phyloP scores from a whole-genome alignment of 2,329 filamentous ascomycete species.

The Neonectria ditissima region DNA sequence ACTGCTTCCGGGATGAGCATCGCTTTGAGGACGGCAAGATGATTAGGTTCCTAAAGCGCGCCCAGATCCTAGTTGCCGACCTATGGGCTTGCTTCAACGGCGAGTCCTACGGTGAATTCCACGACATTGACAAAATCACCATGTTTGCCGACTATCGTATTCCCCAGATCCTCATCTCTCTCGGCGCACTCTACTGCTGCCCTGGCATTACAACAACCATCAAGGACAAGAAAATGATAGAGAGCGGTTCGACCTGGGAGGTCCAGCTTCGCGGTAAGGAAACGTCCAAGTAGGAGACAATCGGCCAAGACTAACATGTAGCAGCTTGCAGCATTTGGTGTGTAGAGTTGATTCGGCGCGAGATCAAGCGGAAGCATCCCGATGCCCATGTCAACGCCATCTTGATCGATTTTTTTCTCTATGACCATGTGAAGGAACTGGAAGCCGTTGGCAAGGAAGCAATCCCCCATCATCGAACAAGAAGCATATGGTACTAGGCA shows the following conservation, averaged over 20 bases:
- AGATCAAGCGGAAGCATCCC: conserved; percentile 81
- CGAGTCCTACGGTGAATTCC: conserved; percentile 80
- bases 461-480: conserved; percentile 84
- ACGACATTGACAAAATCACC: conserved; percentile 94
- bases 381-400: conserved; percentile 84
- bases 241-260: conserved; percentile 82
- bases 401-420: conserved; percentile 96
- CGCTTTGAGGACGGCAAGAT: conserved; percentile 76
- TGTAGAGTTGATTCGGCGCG: conserved; percentile 85
- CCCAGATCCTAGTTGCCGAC: conserved; percentile 96
- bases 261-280: conserved; percentile 82
- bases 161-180: conserved; percentile 87
- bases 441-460: conserved; percentile 72
- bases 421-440: conserved; percentile 90
- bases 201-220: conserved; percentile 82
- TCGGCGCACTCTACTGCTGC: conserved; percentile 87
- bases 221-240: conserved; percentile 71
- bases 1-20: conserved; percentile 87
- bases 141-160: conserved; percentile 99
- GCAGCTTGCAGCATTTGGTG: conserved; percentile 94
- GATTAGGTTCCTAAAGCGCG: conserved; percentile 90
- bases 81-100: conserved; percentile 96
- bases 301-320: conserved; percentile 24
- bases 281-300: background rate
- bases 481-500: conserved; percentile 90